These are phyloP conservation scores for Candida dubliniensis DNA, from an alignment of 1,139 yeast species.

Conservation along the genomic window DNA sequence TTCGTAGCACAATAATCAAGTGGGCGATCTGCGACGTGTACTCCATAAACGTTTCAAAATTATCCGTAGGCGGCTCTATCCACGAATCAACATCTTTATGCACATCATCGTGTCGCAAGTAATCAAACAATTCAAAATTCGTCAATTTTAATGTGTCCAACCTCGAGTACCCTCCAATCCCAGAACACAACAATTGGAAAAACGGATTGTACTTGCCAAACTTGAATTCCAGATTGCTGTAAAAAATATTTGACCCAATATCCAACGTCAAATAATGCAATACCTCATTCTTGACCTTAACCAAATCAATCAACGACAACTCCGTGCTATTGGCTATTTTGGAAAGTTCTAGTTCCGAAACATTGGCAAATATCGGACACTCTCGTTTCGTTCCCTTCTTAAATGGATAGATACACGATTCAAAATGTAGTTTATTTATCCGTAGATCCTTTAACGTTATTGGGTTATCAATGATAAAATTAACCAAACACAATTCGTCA, in stretches of 20 bases:
- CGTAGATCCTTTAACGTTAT: slow-evolving; percentile 9
- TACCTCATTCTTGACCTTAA: slow-evolving; percentile 21
- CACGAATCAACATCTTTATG: slow-evolving; percentile 19
- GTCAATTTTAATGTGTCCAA: slow-evolving; percentile 27
- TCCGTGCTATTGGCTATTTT: slow-evolving; percentile 44
- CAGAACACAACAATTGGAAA: slow-evolving; percentile 44
- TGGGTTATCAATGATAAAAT: slow-evolving; percentile 48
- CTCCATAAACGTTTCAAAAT: slow-evolving; percentile 29
- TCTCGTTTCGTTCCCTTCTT: slow-evolving; percentile 16
- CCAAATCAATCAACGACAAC: slow-evolving; percentile 48
- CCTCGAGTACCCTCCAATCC: slow-evolving; percentile 33
- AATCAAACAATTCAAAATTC: slow-evolving; percentile 37
- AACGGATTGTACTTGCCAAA: slow-evolving; percentile 41
- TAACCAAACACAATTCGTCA: slow-evolving; percentile 42
- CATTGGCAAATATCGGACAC: slow-evolving; percentile 33
- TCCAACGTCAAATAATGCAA: slow-evolving; percentile 45
- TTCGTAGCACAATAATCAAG: slow-evolving; percentile 27
- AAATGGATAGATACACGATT: slow-evolving; percentile 27
- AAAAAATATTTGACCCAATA: slow-evolving; percentile 49
- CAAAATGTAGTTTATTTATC: slow-evolving; percentile 23
- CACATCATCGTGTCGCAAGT: slow-evolving; percentile 21
- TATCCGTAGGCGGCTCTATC: slow-evolving; percentile 24
- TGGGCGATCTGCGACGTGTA: slow-evolving; percentile 27
- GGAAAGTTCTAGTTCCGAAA: slow-evolving; percentile 34
- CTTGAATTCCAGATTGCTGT: slow-evolving; percentile 30